These are phyloP conservation scores for Fusarium goolgardi DNA, from an alignment of 2,329 filamentous ascomycete genomes.

Conservation along the genomic window DNA sequence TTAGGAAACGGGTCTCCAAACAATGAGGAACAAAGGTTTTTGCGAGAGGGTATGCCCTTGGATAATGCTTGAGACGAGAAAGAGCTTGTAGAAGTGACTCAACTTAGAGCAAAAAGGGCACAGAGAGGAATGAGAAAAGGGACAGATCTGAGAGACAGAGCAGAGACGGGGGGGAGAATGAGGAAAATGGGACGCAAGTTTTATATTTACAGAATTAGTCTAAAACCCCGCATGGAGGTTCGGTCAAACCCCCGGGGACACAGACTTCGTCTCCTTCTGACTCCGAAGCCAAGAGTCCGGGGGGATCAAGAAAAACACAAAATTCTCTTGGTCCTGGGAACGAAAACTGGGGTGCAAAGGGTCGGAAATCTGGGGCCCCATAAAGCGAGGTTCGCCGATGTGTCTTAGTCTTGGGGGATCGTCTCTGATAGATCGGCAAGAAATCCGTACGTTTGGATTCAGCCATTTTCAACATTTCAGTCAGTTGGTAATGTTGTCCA, in stretches of 20 bases:
- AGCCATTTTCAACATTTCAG: neutral
- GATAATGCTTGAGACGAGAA: neutral
- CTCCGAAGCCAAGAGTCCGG: constrained; percentile 7
- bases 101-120: neutral
- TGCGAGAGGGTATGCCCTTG: neutral
- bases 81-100: neutral
- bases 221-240: constrained; percentile 1
- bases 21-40: neutral
- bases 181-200: constrained; percentile 1
- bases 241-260: neutral
- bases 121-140: neutral
- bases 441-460: neutral
- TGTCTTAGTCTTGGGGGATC: neutral
- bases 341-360: constrained; percentile 6
- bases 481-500: neutral
- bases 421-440: neutral
- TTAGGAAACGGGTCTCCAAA: neutral
- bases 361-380: constrained; percentile 6
- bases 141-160: neutral
- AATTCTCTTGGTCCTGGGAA: neutral
- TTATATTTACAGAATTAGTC: neutral
- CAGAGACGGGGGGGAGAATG: neutral
- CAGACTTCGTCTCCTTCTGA: neutral
- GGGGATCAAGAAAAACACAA: neutral
- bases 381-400: constrained; percentile 7